Conservation (phyloP, 2,329 filamentous ascomycete genomes). For the Thielaviopsis populi region DNA sequence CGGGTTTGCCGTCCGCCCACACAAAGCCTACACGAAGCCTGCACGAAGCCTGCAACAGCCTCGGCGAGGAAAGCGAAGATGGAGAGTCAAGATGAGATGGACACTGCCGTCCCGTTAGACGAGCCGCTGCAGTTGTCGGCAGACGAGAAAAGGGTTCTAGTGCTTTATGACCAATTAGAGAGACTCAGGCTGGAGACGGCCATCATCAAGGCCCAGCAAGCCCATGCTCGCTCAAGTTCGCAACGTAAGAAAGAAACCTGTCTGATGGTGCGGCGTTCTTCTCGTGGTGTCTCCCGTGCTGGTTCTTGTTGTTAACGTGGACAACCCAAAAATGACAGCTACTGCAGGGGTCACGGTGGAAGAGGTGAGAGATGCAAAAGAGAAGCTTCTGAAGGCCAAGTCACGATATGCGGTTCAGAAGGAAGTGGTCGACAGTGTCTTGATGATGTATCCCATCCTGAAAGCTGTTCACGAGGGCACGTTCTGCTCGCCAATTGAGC, state of each 20-base stretch:
- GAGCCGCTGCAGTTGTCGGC: slow-evolving; percentile 42
- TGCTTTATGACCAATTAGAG: slow-evolving; percentile 56
- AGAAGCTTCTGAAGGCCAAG: slow-evolving; percentile 53
- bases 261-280: background rate
- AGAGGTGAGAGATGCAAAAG: slow-evolving; percentile 43
- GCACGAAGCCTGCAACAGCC: background rate
- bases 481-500: slow-evolving; percentile 49
- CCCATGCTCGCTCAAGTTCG: slow-evolving; percentile 15
- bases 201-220: slow-evolving; percentile 37
- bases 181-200: slow-evolving; percentile 59
- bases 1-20: background rate
- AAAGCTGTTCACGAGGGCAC: slow-evolving; percentile 60
- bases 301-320: background rate
- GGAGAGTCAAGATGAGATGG: slow-evolving; percentile 9
- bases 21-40: background rate
- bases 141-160: slow-evolving; percentile 49
- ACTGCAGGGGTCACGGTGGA: slow-evolving; percentile 30
- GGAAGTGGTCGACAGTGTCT: slow-evolving; percentile 50
- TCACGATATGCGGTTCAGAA: slow-evolving; percentile 55
- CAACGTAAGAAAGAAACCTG: slow-evolving; percentile 8
- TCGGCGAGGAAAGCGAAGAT: background rate
- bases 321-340: background rate
- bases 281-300: background rate
- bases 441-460: slow-evolving; percentile 60
- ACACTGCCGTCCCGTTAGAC: background rate